These are phyloP conservation scores for Boletus semigastroideus DNA, from an alignment of 1,284 basidiomycete genomes.

Conservation along the genomic window DNA sequence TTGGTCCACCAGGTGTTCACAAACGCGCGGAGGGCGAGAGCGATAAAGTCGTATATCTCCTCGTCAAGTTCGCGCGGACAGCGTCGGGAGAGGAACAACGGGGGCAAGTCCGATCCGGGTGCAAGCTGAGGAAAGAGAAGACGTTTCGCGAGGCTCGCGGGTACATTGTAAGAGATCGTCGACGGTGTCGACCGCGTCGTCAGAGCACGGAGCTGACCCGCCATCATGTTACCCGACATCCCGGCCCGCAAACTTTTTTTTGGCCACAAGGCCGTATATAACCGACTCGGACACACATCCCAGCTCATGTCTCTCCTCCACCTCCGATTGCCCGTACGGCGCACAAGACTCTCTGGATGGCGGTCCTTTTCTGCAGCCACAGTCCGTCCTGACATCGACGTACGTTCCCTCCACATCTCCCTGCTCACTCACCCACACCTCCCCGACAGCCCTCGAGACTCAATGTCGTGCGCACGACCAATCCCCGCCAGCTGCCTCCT, in stretches of 20 bases:
- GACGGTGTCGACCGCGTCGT: conserved; percentile 24
- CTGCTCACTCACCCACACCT: neutral
- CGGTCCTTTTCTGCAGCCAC: conserved; percentile 9
- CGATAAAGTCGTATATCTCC: conserved; percentile 76
- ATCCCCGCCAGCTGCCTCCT: conserved; percentile 54
- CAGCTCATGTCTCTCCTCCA: conserved; percentile 20
- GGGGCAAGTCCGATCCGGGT: conserved; percentile 48
- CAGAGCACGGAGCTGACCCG: neutral
- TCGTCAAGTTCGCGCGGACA: conserved; percentile 55
- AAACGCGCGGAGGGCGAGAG: conserved; percentile 72
- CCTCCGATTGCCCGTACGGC: neutral
- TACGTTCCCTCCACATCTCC: neutral
- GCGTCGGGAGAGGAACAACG: conserved; percentile 45
- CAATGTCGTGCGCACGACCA: conserved; percentile 47
- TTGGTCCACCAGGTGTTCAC: conserved; percentile 82
- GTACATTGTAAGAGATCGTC: conserved; percentile 17
- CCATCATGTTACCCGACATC: conserved; percentile 7
- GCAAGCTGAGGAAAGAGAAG: conserved; percentile 66
- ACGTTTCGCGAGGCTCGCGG: conserved; percentile 42
- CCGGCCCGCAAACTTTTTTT: neutral
- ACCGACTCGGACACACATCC: conserved; percentile 14
- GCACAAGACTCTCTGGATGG: neutral
- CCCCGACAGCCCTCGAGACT: conserved; percentile 44
- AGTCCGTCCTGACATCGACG: conserved; percentile 26
- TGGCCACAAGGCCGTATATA: conserved; percentile 24